Conservation (phyloP, 148 eudicot genomes). For the Nepenthes mirabilis region DNA sequence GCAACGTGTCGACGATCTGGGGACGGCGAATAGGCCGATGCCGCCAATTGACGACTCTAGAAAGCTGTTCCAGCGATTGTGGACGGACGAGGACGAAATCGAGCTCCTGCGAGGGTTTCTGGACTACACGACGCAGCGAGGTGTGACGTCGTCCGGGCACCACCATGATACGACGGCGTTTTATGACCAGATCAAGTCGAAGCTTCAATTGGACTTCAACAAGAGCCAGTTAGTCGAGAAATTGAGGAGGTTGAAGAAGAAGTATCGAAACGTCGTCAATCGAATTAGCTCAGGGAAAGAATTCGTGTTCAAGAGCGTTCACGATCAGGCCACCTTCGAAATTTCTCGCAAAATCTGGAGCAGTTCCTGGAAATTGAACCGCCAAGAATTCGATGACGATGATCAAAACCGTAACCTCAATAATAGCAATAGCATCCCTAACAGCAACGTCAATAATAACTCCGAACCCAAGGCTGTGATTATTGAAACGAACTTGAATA, state of each 20-base stretch:
- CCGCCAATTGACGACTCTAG: conserved; percentile 56
- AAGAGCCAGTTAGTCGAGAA: conserved; percentile 92
- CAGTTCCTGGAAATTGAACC: conserved; percentile 7
- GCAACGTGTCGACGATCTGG: conserved; percentile 11
- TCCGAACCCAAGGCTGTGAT: background rate
- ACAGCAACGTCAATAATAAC: conserved; percentile 5
- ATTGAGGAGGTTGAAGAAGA: conserved; percentile 77
- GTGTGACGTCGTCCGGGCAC: conserved; percentile 32
- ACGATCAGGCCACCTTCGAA: conserved; percentile 80
- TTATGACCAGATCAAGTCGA: conserved; percentile 77
- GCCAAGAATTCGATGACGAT: conserved; percentile 41
- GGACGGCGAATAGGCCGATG: conserved; percentile 7
- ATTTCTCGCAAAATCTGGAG: conserved; percentile 80
- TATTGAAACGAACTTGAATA: background rate
- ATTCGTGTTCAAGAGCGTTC: conserved; percentile 62
- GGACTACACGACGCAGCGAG: conserved; percentile 45
- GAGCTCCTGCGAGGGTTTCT: conserved; percentile 83
- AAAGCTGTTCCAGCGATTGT: conserved; percentile 64
- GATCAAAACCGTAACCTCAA: conserved; percentile 29
- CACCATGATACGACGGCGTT: conserved; percentile 83
- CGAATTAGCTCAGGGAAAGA: conserved; percentile 68
- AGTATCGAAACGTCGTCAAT: conserved; percentile 55
- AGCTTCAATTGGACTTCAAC: conserved; percentile 74
- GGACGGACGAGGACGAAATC: conserved; percentile 97
- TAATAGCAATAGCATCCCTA: conserved; percentile 3